Conservation (phyloP, 2,329 filamentous ascomycete genomes). For the Pseudogymnoascus verrucosus region DNA sequence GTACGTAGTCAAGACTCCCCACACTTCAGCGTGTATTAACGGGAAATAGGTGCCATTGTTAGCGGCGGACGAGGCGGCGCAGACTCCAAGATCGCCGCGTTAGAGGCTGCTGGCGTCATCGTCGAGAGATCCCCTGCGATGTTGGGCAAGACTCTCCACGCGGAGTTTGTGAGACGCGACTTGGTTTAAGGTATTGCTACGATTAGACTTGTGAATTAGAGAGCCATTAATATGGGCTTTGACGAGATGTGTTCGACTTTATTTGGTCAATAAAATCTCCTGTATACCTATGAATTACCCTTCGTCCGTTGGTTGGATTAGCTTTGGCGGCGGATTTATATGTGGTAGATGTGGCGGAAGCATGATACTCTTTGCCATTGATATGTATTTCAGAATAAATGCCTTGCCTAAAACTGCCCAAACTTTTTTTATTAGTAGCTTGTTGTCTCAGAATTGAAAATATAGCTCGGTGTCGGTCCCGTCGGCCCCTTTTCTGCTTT, state of each 20-base stretch:
- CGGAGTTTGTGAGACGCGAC: constrained; percentile 93
- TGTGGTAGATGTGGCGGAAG: not conserved
- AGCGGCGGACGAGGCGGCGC: constrained; percentile 96
- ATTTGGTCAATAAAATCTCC: constrained; percentile 25
- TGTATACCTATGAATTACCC: constrained; percentile 29
- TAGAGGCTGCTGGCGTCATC: constrained; percentile 87
- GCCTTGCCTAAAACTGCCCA: not conserved
- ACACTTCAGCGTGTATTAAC: constrained; percentile 15
- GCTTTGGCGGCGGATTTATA: not conserved
- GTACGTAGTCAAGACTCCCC: constrained; percentile 34
- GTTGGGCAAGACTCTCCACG: constrained; percentile 87
- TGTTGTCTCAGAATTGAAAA: not conserved
- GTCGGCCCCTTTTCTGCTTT: not conserved
- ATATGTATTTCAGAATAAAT: constrained; percentile 8
- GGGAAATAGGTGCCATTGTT: constrained; percentile 65
- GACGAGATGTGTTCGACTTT: constrained; percentile 24
- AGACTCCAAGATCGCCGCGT: constrained; percentile 93
- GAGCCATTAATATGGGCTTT: constrained; percentile 20
- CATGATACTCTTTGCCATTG: constrained; percentile 2
- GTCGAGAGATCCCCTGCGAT: constrained; percentile 91
- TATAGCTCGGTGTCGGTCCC: not conserved
- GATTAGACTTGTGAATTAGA: constrained; percentile 20
- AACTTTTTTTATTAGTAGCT: not conserved
- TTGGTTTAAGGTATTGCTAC: constrained; percentile 56
- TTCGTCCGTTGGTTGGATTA: constrained; percentile 10